A percentile compares a stretch with the other conserved stretches of the same genome.
phyloP scores from a whole-genome alignment of 1,139 yeast genomes.

The Saccharomyces pastorianus region DNA sequence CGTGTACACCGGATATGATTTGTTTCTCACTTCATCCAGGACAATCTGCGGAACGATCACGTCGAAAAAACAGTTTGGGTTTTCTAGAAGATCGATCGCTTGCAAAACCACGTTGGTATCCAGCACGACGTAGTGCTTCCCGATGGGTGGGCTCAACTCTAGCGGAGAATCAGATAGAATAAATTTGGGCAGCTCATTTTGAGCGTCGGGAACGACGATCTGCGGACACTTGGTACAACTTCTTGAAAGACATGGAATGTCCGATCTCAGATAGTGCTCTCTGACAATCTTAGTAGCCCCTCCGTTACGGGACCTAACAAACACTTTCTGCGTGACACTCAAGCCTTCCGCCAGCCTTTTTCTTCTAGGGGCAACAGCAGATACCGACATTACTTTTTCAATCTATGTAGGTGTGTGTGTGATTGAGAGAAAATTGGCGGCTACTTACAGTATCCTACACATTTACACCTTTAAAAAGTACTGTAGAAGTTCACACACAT shows the following conservation, averaged over 20 bases:
- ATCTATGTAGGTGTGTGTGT: not conserved
- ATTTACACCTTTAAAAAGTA: not conserved
- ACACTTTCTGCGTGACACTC: conserved; percentile 80
- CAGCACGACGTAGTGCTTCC: conserved; percentile 68
- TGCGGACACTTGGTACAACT: conserved; percentile 53
- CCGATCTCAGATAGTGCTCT: conserved; percentile 86
- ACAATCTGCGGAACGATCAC: conserved; percentile 92
- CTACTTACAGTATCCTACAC: too few relatives aligned
- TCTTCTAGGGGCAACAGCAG: conserved; percentile 12
- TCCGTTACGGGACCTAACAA: conserved; percentile 83
- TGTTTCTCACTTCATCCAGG: conserved; percentile 82
- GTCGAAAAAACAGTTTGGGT: conserved; percentile 68
- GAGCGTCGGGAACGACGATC: conserved; percentile 35
- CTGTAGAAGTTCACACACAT: not conserved
- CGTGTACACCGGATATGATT: conserved; percentile 81
- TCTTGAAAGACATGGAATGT: conserved; percentile 82
- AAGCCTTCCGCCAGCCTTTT: conserved; percentile 41
- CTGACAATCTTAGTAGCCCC: conserved; percentile 85
- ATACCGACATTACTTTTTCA: not conserved
- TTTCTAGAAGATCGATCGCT: conserved; percentile 85
- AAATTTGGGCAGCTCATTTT: conserved; percentile 38
- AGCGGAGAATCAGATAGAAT: conserved; percentile 33
- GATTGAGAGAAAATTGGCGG: too few relatives aligned
- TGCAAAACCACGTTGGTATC: conserved; percentile 86
- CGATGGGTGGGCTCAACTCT: conserved; percentile 35